Percentiles rank a stretch among this genome's conserved stretches.
Evolutionary conservation across 768 basidiomycete genomes (phyloP).

Genomic region (Gelatoporia subvermispora): DNA sequence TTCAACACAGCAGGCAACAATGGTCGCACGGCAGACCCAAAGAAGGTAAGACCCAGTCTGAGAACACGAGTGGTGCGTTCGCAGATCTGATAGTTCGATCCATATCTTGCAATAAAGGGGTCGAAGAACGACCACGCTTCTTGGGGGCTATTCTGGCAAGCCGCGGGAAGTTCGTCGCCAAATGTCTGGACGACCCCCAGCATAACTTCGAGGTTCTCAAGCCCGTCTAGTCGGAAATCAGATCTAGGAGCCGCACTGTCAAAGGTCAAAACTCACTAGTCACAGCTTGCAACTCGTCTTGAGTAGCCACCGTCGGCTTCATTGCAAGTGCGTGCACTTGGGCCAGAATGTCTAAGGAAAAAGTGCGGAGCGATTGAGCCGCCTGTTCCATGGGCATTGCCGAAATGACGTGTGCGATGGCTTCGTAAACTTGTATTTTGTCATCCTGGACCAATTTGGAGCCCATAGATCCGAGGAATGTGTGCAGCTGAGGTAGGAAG

Average conservation of each 20-base stretch:
- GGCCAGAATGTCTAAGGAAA: conserved; percentile 79
- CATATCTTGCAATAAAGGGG: conserved; percentile 71
- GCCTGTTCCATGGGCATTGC: conserved; percentile 90
- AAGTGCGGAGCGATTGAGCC: conserved; percentile 80
- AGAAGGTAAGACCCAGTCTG: conserved; percentile 79
- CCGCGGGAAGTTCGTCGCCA: conserved; percentile 74
- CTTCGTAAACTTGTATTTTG: conserved; percentile 88
- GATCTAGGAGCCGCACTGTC: background rate
- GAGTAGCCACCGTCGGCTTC: conserved; percentile 52
- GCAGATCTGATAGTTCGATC: conserved; percentile 66
- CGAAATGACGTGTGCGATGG: conserved; percentile 91
- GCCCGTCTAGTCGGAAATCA: conserved; percentile 47
- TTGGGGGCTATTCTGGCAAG: conserved; percentile 72
- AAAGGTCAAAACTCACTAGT: conserved; percentile 47
- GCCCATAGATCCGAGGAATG: conserved; percentile 79
- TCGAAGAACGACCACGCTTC: conserved; percentile 87
- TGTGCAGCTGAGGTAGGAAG: conserved; percentile 87
- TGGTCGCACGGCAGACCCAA: conserved; percentile 58
- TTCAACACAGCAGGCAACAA: conserved; percentile 68
- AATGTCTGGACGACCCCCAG: conserved; percentile 76
- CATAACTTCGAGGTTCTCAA: conserved; percentile 95
- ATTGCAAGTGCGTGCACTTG: conserved; percentile 62
- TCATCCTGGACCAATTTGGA: conserved; percentile 81
- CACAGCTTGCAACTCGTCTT: conserved; percentile 64
- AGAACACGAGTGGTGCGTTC: conserved; percentile 84